Base-by-base conservation (phyloP, 2,329 filamentous ascomycete species). In the Aspergillus thermomutatus region DNA sequence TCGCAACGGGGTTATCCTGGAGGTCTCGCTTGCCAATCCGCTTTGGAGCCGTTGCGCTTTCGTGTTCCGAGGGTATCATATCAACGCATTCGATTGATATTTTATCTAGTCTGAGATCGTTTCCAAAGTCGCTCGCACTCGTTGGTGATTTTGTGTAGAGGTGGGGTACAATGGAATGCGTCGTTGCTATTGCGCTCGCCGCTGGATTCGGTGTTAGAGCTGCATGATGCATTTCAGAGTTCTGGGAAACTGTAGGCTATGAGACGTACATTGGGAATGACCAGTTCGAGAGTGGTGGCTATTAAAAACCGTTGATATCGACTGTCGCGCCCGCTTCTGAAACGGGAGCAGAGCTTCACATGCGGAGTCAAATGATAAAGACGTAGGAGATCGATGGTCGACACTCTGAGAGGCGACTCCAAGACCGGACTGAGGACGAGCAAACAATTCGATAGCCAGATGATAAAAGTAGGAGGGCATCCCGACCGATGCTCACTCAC, bases 11-110 rank as follows among this genome's bases (percentile, higher is more conserved):
- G 56, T 79, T 69, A 60, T 77, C 68, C 3, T 49, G 25, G 31
- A 55, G 34, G 34, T 63, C 68, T 37, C 57, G 59, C 58, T 55
- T 68, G 47, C 59, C 52, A 37, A 64, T 66, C 49, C 64, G 59
- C 46, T 66, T 67, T 9, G 58, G 46, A 19, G 65, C 54, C 57
- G 62, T 57, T 66, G 65, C 37, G 57, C 64, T 66, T 53, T 66
- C 68, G 28, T 64, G 61, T 9, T 61, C 65, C 57, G 66, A 67
- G 3, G 70, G 62, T 49, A 80, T 78, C 81, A 92, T 87, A 72
- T 96, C 89, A 72, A 96, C 86, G 67, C 90, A 90, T 72, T 93
- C 87, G 45, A 97, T 85, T 53, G 82, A 84, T 52, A 97, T 82
- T n/a, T 80, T 80, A 47, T 88, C 90, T 71, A 95, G 91, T 53